These are phyloP conservation scores for Thinopyrum elongatum DNA, from an alignment of 176 grass and related monocot species.

Conservation along the genomic window DNA sequence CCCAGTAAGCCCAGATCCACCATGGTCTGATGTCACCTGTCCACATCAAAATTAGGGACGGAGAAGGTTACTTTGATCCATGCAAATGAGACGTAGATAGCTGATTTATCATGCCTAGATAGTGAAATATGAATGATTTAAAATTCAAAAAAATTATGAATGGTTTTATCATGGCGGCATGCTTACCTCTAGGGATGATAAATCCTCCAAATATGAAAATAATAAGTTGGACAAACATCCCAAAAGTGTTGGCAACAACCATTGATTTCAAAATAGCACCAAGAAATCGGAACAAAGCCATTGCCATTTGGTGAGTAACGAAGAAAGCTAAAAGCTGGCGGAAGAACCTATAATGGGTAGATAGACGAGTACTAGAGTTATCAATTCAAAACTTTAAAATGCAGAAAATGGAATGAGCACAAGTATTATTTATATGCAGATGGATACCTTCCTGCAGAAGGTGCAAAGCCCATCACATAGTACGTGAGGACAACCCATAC, in stretches of 20 bases:
- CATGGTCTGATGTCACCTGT: slow-evolving; percentile 85
- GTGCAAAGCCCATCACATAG: slow-evolving; percentile 64
- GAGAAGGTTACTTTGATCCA: slow-evolving; percentile 16
- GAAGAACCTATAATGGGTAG: slow-evolving; percentile 62
- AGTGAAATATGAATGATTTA: not conserved
- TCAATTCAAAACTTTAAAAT: not conserved
- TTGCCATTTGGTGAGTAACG: slow-evolving; percentile 70
- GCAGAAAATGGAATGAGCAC: not conserved
- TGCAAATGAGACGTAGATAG: not conserved
- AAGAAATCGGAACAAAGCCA: slow-evolving; percentile 74
- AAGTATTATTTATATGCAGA: not conserved
- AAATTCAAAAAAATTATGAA: too few species aligned
- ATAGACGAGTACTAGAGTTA: not conserved
- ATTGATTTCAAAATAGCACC: slow-evolving; percentile 71
- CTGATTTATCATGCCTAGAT: not conserved
- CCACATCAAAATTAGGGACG: not conserved
- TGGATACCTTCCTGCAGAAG: slow-evolving; percentile 42
- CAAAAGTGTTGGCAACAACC: slow-evolving; percentile 81
- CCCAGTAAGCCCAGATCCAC: slow-evolving; percentile 96
- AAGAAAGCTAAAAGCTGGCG: slow-evolving; percentile 65
- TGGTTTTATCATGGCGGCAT: not conserved
- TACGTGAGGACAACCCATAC: slow-evolving; percentile 60
- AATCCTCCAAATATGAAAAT: slow-evolving; percentile 90
- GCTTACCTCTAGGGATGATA: slow-evolving; percentile 68
- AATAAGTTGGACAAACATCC: slow-evolving; percentile 59